Evolutionary conservation across 2,329 filamentous ascomycete genomes (phyloP).

Genomic region (Capronia coronata): DNA sequence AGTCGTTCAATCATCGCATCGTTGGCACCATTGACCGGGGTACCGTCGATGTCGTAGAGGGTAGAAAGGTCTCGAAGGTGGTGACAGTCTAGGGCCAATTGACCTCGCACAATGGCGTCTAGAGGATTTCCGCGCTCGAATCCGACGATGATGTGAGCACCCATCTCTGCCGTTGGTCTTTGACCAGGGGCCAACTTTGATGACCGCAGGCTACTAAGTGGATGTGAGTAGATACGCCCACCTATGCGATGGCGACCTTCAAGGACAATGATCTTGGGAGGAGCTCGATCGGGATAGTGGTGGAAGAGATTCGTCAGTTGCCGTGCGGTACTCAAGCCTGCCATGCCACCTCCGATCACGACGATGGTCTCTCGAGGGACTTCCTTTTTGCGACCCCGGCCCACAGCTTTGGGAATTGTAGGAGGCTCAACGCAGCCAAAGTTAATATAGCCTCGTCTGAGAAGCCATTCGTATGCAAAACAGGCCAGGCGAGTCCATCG

Average conservation of each 20-base stretch:
- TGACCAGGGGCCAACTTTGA: constrained; percentile 48
- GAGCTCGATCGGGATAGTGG: constrained; percentile 67
- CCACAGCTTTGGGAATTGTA: constrained; percentile 36
- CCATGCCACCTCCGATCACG: constrained; percentile 88
- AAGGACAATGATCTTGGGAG: constrained; percentile 69
- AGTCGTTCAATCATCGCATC: constrained; percentile 83
- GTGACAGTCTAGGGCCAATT: constrained; percentile 82
- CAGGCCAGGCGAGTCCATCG: constrained; percentile 86
- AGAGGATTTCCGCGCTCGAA: constrained; percentile 94
- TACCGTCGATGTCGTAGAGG: constrained; percentile 66
- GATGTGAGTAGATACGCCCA: constrained; percentile 86
- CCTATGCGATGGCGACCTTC: constrained; percentile 85
- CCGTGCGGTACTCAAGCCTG: constrained; percentile 83
- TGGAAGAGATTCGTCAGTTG: constrained; percentile 81
- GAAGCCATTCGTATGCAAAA: constrained; percentile 86
- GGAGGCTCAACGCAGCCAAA: constrained; percentile 82
- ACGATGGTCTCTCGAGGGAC: constrained; percentile 65
- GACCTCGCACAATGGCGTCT: constrained; percentile 82
- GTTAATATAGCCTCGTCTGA: constrained; percentile 90
- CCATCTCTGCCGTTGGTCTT: constrained; percentile 84
- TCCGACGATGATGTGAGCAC: constrained; percentile 95
- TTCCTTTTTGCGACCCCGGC: constrained; percentile 41
- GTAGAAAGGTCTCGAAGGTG: constrained; percentile 72
- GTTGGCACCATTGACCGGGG: constrained; percentile 65
- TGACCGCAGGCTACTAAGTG: constrained; percentile 54